Percentiles rank a stretch among this genome's conserved stretches.
Conservation (phyloP, 2,329 filamentous ascomycete genomes). For the Pleurostoma richardsiae region DNA sequence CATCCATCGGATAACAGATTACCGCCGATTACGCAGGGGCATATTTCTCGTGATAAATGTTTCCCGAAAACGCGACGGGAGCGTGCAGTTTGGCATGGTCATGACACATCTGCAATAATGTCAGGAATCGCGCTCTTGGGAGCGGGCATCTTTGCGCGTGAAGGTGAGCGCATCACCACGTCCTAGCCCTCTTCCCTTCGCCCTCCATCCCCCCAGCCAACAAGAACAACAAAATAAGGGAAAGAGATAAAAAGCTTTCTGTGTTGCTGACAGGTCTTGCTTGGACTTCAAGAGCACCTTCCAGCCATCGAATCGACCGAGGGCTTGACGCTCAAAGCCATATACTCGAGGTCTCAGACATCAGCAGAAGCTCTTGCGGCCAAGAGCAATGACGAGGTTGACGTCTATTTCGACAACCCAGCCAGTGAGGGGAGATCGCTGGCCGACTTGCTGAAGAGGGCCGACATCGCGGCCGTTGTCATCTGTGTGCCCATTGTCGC, state of each 20-base stretch:
- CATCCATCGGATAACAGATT: too few relatives aligned
- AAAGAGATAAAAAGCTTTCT: too few relatives aligned
- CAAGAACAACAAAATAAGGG: too few relatives aligned
- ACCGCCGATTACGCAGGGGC: too few relatives aligned
- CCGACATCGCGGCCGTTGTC: slow-evolving; percentile 51
- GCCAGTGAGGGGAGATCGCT: slow-evolving; percentile 34
- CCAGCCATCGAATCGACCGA: slow-evolving; percentile 54
- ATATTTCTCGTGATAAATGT: too few relatives aligned
- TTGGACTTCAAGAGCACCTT: slow-evolving; percentile 17
- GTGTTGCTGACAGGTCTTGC: background rate
- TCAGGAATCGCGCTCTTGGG: slow-evolving; percentile 24
- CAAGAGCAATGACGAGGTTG: slow-evolving; percentile 21
- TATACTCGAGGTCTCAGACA: slow-evolving; percentile 59
- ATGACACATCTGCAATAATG: slow-evolving; percentile 9
- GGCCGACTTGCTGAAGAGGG: slow-evolving; percentile 45
- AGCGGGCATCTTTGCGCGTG: slow-evolving; percentile 26
- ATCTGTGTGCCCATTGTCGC: slow-evolving; percentile 58
- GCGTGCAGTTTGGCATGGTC: too few relatives aligned
- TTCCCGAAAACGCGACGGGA: too few relatives aligned
- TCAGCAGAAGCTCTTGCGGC: slow-evolving; percentile 45
- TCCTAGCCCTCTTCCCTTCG: background rate
- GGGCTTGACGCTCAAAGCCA: slow-evolving; percentile 51
- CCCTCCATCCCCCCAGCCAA: too few relatives aligned
- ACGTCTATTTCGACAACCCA: slow-evolving; percentile 55
- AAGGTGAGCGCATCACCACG: slow-evolving; percentile 10